Evolutionary conservation across 2,329 filamentous ascomycete species (phyloP).

Genomic region (Fusarium citri): DNA sequence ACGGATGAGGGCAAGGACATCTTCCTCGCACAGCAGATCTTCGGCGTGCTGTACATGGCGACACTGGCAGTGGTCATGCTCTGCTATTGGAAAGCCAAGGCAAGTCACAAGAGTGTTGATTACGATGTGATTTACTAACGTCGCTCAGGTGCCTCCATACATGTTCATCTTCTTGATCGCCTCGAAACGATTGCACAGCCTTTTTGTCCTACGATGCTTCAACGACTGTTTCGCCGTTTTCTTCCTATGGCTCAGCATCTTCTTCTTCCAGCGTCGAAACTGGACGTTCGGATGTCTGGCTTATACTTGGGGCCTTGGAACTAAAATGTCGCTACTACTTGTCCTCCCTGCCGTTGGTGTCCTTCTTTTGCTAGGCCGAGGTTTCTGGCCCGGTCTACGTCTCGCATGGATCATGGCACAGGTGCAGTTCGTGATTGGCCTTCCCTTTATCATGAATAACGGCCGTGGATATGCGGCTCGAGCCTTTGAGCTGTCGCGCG

Average conservation of each 20-base stretch:
- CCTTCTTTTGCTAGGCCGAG: constrained; percentile 79
- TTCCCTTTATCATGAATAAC: constrained; percentile 77
- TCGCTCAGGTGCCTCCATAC: constrained; percentile 79
- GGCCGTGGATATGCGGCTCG: constrained; percentile 78
- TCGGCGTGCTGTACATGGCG: constrained; percentile 81
- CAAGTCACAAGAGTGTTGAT: constrained; percentile 49
- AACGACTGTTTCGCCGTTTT: constrained; percentile 93
- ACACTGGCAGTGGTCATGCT: constrained; percentile 82
- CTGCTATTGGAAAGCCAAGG: constrained; percentile 82
- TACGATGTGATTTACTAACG: constrained; percentile 3
- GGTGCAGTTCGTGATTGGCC: constrained; percentile 75
- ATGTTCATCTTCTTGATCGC: constrained; percentile 86
- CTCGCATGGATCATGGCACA: constrained; percentile 79
- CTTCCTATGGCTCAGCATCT: constrained; percentile 86
- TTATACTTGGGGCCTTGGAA: constrained; percentile 84
- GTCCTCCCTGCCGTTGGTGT: constrained; percentile 83
- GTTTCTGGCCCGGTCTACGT: constrained; percentile 72
- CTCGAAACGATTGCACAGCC: constrained; percentile 92
- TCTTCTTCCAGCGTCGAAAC: constrained; percentile 76
- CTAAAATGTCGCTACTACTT: constrained; percentile 94
- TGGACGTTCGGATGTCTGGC: constrained; percentile 80
- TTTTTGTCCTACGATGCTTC: constrained; percentile 92
- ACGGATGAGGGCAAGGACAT: constrained; percentile 84
- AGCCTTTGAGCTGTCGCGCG: constrained; percentile 90
- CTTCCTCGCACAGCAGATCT: constrained; percentile 82